Base-by-base conservation (phyloP, 768 basidiomycete genomes). In the Phylloporus sp. region DNA sequence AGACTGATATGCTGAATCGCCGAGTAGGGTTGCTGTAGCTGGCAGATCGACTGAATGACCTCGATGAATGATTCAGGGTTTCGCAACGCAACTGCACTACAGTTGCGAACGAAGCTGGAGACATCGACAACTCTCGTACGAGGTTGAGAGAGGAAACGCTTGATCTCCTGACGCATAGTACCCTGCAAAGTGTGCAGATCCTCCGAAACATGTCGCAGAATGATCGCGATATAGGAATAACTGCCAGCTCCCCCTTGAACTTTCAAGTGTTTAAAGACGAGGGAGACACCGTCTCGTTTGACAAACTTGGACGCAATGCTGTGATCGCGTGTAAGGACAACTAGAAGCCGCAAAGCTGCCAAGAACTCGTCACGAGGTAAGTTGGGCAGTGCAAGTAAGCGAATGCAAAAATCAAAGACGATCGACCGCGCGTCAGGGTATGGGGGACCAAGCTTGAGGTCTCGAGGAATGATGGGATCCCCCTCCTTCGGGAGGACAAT, bases 131-230 rank as follows among this genome's bases (percentile, higher is more conserved):
- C 64, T 38, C 79, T 80, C 11, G 80, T 76, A 26, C 90, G 82
- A 26, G 87, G 76, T 50, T 85, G 82, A 4, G 77, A 68, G 57
- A 96, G 84, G 70, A 86, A 92, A 3, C 83, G 78, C 56, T 81
- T 86, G 59, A 98, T 77, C 49, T 90, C 86, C 52, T 87, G 82
- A 20, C 79, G 79, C 81, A 99, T 93, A 55, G 90, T 74, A 9
- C 70, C 71, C 46, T 80, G 76, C 34, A 98, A 63, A 8, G 75
- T 77, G 3, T 69, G 60, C 3, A 73, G 58, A 53, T 93, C 90
- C 67, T 99, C 96, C 39, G 94, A 80, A 42, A 90, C 69, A 61
- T 99, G 96, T 7, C 96, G 85, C n/a, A 97, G 72, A 50, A 97
- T 86, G 58, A 86, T 87, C 33, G 84, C 82, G 44, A 92, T 78